Base-by-base conservation (phyloP, 2,329 filamentous ascomycete genomes). In the Thelonectria olida region DNA sequence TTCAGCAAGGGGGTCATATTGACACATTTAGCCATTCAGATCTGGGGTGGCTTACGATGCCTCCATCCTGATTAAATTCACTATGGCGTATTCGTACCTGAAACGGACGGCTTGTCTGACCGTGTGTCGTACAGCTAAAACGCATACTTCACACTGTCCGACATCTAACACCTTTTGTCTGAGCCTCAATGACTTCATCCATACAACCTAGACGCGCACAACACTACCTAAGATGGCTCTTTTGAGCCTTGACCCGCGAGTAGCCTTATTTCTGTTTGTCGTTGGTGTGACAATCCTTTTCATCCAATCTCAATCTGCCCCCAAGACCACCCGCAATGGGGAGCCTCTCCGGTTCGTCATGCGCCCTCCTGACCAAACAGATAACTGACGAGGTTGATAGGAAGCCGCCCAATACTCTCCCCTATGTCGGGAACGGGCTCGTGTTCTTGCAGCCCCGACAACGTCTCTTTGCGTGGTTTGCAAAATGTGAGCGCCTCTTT, bases 381-480 rank as follows among this genome's bases (percentile, higher is more conserved):
- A 22, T 5, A 10, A 45, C 3, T 15, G 6, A 17, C 8, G 41
- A 15, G 7, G 6, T 22, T 2, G 22, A 42, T 10, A 84, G 82
- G 55, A 81, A 78, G 51, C 80, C 84, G 0, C 82, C 82, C 2
- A 77, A 83, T 56, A 84, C 84, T 3, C 72, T 85, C 2, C 88
- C 87, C 0, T 60, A 90, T 2, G 77, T 83, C 5, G 88, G 87
- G 23, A 89, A 90, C 67, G 88, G 87, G 6, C 79, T 90, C 45
- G 73, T 84, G 7, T 90, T 90, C 68, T 77, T 90, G 1, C 85
- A 84, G 67, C 79, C 84, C 2, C 82, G 88, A 4, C 84, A 89
- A 68, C 83, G 81, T 54, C 80, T 90, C 5, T 87, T 90, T 63
- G 75, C 81, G 7, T 90, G 87, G 88, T 90, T 90, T 70, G 80